Percentiles rank a stretch among this genome's conserved stretches.
Conservation (phyloP, 805 yeast species). For the Komagataella populi region DNA sequence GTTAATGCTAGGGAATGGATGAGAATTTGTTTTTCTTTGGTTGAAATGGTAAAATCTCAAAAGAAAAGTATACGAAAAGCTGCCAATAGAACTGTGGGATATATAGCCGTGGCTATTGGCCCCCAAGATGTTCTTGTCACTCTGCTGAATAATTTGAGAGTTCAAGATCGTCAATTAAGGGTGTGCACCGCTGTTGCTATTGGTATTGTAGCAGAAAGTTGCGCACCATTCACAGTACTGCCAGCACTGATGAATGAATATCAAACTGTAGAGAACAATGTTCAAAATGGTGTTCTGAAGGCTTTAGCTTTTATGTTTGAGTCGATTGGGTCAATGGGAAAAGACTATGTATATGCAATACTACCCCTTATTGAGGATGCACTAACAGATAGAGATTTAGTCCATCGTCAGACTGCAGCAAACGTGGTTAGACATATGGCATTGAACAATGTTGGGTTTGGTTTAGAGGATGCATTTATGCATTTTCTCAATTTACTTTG, state of each 20-base stretch:
- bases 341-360: constrained; percentile 71
- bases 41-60: constrained; percentile 79
- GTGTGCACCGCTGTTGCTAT: constrained; percentile 97
- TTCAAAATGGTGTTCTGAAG: constrained; percentile 90
- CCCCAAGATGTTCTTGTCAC: constrained; percentile 90
- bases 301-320: constrained; percentile 87
- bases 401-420: constrained; percentile 92
- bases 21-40: constrained; percentile 81
- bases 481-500: constrained; percentile 70
- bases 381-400: constrained; percentile 76
- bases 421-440: constrained; percentile 76
- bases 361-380: constrained; percentile 82
- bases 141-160: constrained; percentile 68
- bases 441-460: constrained; percentile 59
- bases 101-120: constrained; percentile 83
- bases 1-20: constrained; percentile 95
- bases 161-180: constrained; percentile 91
- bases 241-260: constrained; percentile 96
- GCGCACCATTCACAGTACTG: constrained; percentile 83
- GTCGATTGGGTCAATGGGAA: constrained; percentile 69
- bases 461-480: constrained; percentile 69
- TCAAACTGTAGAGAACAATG: constrained; percentile 80
- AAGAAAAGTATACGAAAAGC: constrained; percentile 65
- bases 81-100: constrained; percentile 86
- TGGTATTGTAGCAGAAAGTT: constrained; percentile 89